Base-by-base conservation (phyloP, 495 filamentous ascomycete species). In the Penicillium soppii region DNA sequence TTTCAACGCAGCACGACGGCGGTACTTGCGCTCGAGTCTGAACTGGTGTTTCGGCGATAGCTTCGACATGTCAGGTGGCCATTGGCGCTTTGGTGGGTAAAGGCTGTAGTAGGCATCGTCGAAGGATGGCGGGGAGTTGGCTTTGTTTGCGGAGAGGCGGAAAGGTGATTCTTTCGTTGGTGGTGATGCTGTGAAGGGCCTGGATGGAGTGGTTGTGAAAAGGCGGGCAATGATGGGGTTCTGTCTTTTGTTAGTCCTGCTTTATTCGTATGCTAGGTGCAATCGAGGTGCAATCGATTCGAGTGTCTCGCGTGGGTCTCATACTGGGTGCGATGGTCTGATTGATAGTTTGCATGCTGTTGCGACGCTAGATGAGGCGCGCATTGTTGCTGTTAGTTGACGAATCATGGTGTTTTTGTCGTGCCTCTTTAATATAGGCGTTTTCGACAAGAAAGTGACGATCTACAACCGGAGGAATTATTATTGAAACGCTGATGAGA, bases 21-120 rank as follows among this genome's bases (percentile, higher is more conserved):
- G 85, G 67, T 87, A 89, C 52, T 84, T 81, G 47, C 84, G 68
- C 49, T 76, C 72, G 21, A 74, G 68, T 5, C 85, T 81, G 70
- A 97, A 94, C 65, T 97, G 88, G 58, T 97, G 85, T 63, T 88
- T 91, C 13, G 74, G 69, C 4, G 85, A 83, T 42, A 99, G 81
- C 62, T 88, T 86, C 42, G 73, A 72, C 76, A 97, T 91, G 67
- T 97, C 90, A 2, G 94, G 94, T 17, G 94, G 94, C 95, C 95
- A 99, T 67, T 82, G 69, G 52, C 85, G 87, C 67, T 91, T 90
- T n/a, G 89, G 86, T 65, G 82, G 84, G 79, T 87, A 91, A 1
- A 73, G 81, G 56, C 80, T 85, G 53, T 74, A 72, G 43, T 66
- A 61, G 26, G 49, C 62, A 20, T 62, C 59, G 26, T 66, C 52